phyloP scores from a whole-genome alignment of 192 early-diverging fungal genomes.

The Backusella psychrophila region DNA sequence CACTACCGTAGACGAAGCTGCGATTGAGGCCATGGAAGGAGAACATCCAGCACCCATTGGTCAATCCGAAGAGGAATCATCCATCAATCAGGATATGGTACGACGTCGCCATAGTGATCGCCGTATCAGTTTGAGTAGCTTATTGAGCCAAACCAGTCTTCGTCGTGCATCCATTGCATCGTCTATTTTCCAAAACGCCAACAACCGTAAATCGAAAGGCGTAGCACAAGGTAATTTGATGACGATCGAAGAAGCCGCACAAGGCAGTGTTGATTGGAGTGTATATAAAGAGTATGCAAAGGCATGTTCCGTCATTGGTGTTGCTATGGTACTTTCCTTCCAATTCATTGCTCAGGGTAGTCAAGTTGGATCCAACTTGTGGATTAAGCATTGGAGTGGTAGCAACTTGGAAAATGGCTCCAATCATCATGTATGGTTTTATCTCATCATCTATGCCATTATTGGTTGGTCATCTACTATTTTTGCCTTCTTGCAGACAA shows the following conservation, averaged over 20 bases:
- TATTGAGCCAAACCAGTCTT: conserved; percentile 41
- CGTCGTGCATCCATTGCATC: conserved; percentile 56
- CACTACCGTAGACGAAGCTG: background rate
- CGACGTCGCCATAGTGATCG: background rate
- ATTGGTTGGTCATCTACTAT: conserved; percentile 70
- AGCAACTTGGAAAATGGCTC: conserved; percentile 44
- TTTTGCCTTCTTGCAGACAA: conserved; percentile 61
- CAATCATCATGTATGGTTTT: conserved; percentile 47
- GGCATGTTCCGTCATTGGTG: conserved; percentile 61
- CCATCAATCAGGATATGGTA: conserved; percentile 3
- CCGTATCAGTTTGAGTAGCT: conserved; percentile 11
- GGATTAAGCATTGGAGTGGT: conserved; percentile 75
- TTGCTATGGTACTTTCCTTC: conserved; percentile 56
- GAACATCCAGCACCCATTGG: background rate
- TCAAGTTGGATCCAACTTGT: conserved; percentile 61
- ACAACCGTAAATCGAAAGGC: conserved; percentile 7
- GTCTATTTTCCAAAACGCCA: conserved; percentile 22
- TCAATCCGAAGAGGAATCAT: background rate
- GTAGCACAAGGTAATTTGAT: conserved; percentile 47
- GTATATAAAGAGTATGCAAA: conserved; percentile 82
- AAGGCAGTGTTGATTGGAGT: conserved; percentile 74
- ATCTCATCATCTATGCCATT: conserved; percentile 76
- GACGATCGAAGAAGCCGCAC: conserved; percentile 74
- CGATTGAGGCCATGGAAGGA: background rate
- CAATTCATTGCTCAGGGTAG: conserved; percentile 55